Evolutionary conservation across 2,329 filamentous ascomycete species (phyloP), one percentile per base, ranked within the genome.

Genomic region (Ophiocordyceps camponoti-saundersi): DNA sequence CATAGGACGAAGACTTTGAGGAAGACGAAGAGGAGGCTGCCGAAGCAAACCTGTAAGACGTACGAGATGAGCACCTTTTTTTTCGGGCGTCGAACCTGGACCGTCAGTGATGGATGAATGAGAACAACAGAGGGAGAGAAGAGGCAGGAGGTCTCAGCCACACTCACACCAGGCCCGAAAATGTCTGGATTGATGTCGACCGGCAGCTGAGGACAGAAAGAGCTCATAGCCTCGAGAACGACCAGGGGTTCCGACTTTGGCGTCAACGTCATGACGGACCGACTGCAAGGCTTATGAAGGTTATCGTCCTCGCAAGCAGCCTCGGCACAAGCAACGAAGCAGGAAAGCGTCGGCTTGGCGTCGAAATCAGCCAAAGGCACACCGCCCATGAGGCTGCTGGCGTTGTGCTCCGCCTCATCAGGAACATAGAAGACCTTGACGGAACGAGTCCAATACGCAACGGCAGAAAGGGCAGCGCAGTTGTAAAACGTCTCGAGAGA

Each of bases 101-200:
- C 8, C 34, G 13, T 42, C 41, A 48, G 41, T 5, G 13, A 10
- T n/a, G 1, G 34, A n/a, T 3, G 7, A 6, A 3, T 4, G 7
- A 16, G n/a, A 18, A 18, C 3, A 39, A 2, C 1, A 6, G n/a
- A 18, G 34, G 16, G 12, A 6, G 15, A n/a, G 15, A 3, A 39
- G 26, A 10, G 18, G 15, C 2, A n/a, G n/a, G 34, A 39, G 34
- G 34, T 18, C n/a, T 18, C 34, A 13, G 8, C 16, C 13, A 15
- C 32, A n/a, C 61, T 51, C 59, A 62, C 62, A 47, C 62, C 62
- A 23, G 62, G 62, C 1, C 62, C 62, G 48, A 65, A 65, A 6
- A 65, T 65, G 45, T 65, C 62, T 1, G 62, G 61, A 34, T 65
- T 62, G 30, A 65, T 62, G 49, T 65, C 57, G 7, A 62, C 62